phyloP scores from a whole-genome alignment of 306 rosid genomes.

The Parietaria judaica region DNA sequence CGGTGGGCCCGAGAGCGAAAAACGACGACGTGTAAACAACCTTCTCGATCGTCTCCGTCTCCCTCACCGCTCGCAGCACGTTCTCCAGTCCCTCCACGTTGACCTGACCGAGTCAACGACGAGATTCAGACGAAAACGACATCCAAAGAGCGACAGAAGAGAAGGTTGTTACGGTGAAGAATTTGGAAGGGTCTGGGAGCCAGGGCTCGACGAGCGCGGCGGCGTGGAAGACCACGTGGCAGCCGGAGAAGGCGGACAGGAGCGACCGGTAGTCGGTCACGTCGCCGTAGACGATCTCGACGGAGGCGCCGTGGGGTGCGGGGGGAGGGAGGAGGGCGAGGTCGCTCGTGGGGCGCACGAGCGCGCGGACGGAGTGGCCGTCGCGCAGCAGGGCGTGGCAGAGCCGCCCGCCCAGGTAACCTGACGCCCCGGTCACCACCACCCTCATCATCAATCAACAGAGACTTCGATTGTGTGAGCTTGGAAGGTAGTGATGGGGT shows the following conservation, averaged over 20 bases:
- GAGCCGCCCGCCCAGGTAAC: constrained; percentile 75
- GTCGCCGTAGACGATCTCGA: constrained; percentile 72
- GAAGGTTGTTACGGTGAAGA: constrained; percentile 35
- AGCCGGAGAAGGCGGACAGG: constrained; percentile 60
- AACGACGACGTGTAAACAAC: constrained; percentile 77
- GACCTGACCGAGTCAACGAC: constrained; percentile 35
- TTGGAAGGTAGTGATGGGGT: no score
- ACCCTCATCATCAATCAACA: constrained; percentile 8
- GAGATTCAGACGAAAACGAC: background rate
- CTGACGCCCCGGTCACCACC: constrained; percentile 81
- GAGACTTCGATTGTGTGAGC: background rate
- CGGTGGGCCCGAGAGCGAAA: constrained; percentile 78
- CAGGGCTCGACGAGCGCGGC: constrained; percentile 95
- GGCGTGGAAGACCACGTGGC: constrained; percentile 70
- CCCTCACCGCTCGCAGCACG: constrained; percentile 58
- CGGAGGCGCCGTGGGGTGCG: constrained; percentile 12
- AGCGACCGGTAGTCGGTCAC: constrained; percentile 62
- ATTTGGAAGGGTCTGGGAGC: constrained; percentile 84
- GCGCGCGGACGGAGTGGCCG: constrained; percentile 56
- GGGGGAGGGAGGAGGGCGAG: constrained; percentile 51
- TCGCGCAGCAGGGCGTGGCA: constrained; percentile 46
- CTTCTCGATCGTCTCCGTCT: constrained; percentile 59
- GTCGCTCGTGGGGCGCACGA: constrained; percentile 79
- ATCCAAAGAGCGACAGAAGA: background rate
- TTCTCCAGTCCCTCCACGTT: constrained; percentile 71